Percentiles rank a stretch among this genome's conserved stretches.
Evolutionary conservation across 371 early-diverging fungal species (phyloP).

Genomic region (Apophysomyces ossiformis): DNA sequence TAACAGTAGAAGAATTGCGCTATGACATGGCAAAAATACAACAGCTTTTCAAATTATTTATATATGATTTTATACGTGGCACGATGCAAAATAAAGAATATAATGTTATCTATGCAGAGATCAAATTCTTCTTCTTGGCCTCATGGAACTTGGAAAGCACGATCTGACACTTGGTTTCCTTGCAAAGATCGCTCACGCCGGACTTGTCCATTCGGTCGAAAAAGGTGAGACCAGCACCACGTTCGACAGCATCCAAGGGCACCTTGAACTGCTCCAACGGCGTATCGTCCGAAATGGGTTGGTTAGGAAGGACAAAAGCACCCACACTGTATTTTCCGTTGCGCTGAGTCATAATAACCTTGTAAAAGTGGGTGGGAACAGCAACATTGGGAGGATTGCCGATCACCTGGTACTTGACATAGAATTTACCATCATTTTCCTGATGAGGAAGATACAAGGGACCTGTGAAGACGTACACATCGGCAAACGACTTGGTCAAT

Average conservation of each 20-base stretch:
- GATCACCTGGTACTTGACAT: slow-evolving; percentile 89
- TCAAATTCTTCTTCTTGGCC: slow-evolving; percentile 36
- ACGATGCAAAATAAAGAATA: neutral
- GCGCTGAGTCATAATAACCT: slow-evolving; percentile 71
- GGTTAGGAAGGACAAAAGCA: slow-evolving; percentile 91
- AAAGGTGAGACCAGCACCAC: slow-evolving; percentile 78
- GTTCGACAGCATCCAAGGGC: slow-evolving; percentile 80
- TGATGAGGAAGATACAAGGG: slow-evolving; percentile 80
- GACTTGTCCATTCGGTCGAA: slow-evolving; percentile 70
- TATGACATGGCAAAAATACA: too few relatives aligned
- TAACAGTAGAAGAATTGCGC: too few relatives aligned
- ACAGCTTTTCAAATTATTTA: neutral
- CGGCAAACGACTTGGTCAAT: slow-evolving; percentile 64
- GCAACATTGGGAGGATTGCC: slow-evolving; percentile 88
- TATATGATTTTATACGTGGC: neutral
- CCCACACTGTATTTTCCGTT: slow-evolving; percentile 62
- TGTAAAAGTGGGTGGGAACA: slow-evolving; percentile 95
- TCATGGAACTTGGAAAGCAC: slow-evolving; percentile 49
- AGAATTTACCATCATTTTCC: slow-evolving; percentile 70
- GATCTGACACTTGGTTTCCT: slow-evolving; percentile 53
- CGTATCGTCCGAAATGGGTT: slow-evolving; percentile 64
- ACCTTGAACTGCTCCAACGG: slow-evolving; percentile 75
- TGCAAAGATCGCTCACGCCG: slow-evolving; percentile 48
- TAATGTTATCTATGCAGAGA: slow-evolving; percentile 8
- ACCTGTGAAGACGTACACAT: slow-evolving; percentile 83